Evolutionary conservation across 257 asterid genomes (phyloP).

Genomic region (Nemophila menziesii): DNA sequence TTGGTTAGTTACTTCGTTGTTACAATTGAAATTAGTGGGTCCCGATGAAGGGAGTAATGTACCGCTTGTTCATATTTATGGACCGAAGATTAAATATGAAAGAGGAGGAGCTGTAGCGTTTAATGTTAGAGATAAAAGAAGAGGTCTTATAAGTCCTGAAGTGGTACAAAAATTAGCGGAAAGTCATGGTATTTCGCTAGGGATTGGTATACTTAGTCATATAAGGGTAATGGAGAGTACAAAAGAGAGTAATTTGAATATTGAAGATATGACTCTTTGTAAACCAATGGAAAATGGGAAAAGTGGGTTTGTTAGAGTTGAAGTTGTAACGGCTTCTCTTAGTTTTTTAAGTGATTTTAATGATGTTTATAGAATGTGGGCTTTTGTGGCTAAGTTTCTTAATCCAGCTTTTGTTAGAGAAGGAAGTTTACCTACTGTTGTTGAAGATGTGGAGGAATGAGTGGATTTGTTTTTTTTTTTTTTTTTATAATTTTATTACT

Average conservation of each 20-base stretch:
- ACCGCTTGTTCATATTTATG: conserved; percentile 79
- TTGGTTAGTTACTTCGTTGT: conserved; percentile 85
- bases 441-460: conserved; percentile 56
- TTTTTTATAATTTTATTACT: conserved; percentile 31
- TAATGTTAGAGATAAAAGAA: conserved; percentile 59
- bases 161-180: conserved; percentile 82
- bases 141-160: conserved; percentile 79
- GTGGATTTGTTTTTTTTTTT: conserved; percentile 52
- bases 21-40: conserved; percentile 60
- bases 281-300: conserved; percentile 87
- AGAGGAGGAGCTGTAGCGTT: conserved; percentile 94
- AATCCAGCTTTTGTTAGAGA: conserved; percentile 73
- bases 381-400: conserved; percentile 82
- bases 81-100: conserved; percentile 90
- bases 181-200: conserved; percentile 53
- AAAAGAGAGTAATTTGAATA: conserved; percentile 39
- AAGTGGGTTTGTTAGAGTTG: conserved; percentile 80
- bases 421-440: conserved; percentile 60
- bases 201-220: conserved; percentile 89
- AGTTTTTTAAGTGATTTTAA: conserved; percentile 78
- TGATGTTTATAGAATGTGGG: conserved; percentile 96
- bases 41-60: conserved; percentile 31
- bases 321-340: conserved; percentile 95
- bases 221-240: conserved; percentile 57
- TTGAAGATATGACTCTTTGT: conserved; percentile 72